Evolutionary conservation across 495 filamentous ascomycete species (phyloP), one percentile per base, ranked within the genome.

Genomic region (Chlorociboria aeruginascens): DNA sequence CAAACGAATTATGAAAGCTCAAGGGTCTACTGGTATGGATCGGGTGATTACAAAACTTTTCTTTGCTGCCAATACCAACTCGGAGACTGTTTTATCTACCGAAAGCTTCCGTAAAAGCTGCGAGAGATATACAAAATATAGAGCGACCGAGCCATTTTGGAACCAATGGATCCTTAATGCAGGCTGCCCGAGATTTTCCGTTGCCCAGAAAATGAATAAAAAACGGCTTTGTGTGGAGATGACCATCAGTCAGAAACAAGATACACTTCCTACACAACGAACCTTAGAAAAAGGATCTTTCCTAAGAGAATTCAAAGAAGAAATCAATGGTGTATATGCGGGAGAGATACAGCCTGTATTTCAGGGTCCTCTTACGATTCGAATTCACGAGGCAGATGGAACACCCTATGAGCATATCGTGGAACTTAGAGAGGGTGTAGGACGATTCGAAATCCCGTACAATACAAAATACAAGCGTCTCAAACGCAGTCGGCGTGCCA

Each of bases 381-480:
- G 93, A 39, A 96, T 99, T 51, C 92, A 99, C 67, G 92, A 99
- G 66, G 93, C 92, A 25, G 93, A 99, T 61, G 92, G 92, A 12
- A 97, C 93, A 2, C 92, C 92, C 16, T 99, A 99, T 62, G 92
- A 99, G 64, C 92, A 99, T 59, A 94, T 95, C 54, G 85, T 95
- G 25, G 85, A 95, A 46, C 93, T 99, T 60, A 88, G 86, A 54
- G 88, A 95, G 46, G 78, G 79, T 7, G 70, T 76, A 34, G 84
- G 81, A 7, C 83, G 79, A 48, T 82, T 96, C 48, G 88, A 95
- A 40, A 96, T 99, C 48, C 89, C 90, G 11, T 99, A 99, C 59
- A 97, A 97, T 59, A 99, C 92, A 0, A 99, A 99, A 60, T 99
- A 99, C 63, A 99, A 97, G 69, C 81, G 92, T 2, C 70, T 99